Conservation (phyloP, 108 stramenopile species). For the Mediolabrus comicus region DNA sequence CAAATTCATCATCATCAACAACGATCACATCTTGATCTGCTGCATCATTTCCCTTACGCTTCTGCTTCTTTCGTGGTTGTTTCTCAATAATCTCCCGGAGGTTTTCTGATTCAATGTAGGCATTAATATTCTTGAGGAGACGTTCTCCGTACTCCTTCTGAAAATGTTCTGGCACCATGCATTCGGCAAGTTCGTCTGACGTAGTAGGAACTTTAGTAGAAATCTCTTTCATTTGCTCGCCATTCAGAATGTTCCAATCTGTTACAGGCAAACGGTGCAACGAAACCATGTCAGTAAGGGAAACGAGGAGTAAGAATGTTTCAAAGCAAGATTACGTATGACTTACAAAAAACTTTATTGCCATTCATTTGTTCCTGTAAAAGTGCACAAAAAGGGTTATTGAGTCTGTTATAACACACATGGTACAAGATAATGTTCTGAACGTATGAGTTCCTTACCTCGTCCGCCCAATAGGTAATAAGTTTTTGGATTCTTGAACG, state of each 20-base stretch:
- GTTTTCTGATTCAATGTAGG: conserved; percentile 61
- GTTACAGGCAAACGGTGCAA: neutral
- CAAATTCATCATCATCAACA: conserved; percentile 29
- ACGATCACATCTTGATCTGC: conserved; percentile 22
- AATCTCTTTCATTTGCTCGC: conserved; percentile 60
- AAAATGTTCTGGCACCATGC: conserved; percentile 72
- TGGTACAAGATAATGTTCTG: conserved; percentile 44
- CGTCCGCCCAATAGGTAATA: conserved; percentile 71
- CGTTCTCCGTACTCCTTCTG: conserved; percentile 81
- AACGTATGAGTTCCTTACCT: too few species aligned
- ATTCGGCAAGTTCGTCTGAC: conserved; percentile 65
- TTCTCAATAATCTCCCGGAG: conserved; percentile 50
- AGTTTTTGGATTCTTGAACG: conserved; percentile 65
- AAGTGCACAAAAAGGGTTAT: neutral
- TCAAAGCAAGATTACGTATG: neutral
- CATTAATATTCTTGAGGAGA: conserved; percentile 60
- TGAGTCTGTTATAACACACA: neutral
- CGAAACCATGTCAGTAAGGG: neutral
- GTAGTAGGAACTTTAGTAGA: conserved; percentile 67
- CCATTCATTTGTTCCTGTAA: conserved; percentile 71
- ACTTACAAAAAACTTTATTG: conserved; percentile 75
- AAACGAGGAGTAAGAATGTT: neutral
- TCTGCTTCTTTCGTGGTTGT: conserved; percentile 34
- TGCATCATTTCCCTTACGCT: conserved; percentile 11
- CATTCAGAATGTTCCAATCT: conserved; percentile 87